phyloP scores from a whole-genome alignment of 345 rosid species.

The Sisymbrium irio region DNA sequence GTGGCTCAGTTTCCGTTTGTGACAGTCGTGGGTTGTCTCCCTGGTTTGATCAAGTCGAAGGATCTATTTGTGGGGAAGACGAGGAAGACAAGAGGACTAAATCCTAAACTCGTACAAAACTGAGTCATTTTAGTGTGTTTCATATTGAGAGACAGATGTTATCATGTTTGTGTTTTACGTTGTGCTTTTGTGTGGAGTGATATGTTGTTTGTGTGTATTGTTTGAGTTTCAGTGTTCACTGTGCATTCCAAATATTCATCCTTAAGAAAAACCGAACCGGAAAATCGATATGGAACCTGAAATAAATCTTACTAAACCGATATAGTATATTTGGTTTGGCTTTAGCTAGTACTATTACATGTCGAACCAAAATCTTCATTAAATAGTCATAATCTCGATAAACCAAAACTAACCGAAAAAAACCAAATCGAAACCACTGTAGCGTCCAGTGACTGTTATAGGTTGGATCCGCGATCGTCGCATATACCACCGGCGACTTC shows the following conservation, averaged over 20 bases:
- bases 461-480: slow-evolving; percentile 8
- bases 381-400: not conserved
- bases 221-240: not conserved
- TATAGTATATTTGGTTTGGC: not conserved
- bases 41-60: slow-evolving; percentile 74
- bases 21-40: slow-evolving; percentile 59
- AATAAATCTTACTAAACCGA: not conserved
- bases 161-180: slow-evolving; percentile 7
- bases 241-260: not conserved
- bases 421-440: not conserved
- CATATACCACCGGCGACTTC: slow-evolving; percentile 11
- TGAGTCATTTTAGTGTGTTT: slow-evolving; percentile 4
- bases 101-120: slow-evolving; percentile 25
- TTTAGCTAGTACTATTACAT: not conserved
- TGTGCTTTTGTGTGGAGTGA: not conserved
- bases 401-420: slow-evolving; percentile 6
- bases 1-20: slow-evolving; percentile 72
- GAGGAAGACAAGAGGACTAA: slow-evolving; percentile 56
- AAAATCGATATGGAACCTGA: not conserved
- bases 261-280: not conserved
- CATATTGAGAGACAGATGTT: slow-evolving; percentile 8
- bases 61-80: slow-evolving; percentile 78
- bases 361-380: not conserved
- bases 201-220: not conserved
- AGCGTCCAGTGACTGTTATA: not conserved